Percentiles rank a stretch among this genome's conserved stretches.
Conservation (phyloP, 2,329 filamentous ascomycete genomes). For the Aspergillus fijiensis region DNA sequence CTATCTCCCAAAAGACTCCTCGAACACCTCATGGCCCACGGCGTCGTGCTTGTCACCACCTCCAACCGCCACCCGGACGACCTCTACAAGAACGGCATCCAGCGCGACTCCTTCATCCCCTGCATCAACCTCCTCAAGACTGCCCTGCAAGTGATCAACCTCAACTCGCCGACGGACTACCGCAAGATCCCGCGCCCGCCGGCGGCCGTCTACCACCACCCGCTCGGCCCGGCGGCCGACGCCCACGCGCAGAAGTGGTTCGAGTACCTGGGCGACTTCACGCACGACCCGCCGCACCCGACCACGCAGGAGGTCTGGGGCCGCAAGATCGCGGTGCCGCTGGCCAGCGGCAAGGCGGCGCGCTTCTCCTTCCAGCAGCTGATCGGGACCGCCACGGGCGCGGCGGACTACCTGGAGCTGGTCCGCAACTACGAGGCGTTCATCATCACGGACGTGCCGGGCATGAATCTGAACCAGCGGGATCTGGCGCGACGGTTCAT, state of each 20-base stretch:
- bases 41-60: slow-evolving; percentile 93
- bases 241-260: slow-evolving; percentile 95
- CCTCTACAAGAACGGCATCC: slow-evolving; percentile 96
- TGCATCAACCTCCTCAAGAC: slow-evolving; percentile 90
- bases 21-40: slow-evolving; percentile 89
- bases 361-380: slow-evolving; percentile 92
- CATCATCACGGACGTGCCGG: slow-evolving; percentile 84
- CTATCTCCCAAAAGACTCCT: slow-evolving; percentile 58
- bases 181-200: slow-evolving; percentile 92
- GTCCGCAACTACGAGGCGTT: slow-evolving; percentile 89
- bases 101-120: slow-evolving; percentile 90
- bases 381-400: slow-evolving; percentile 82
- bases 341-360: slow-evolving; percentile 81
- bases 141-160: slow-evolving; percentile 83
- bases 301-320: slow-evolving; percentile 89
- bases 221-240: slow-evolving; percentile 72
- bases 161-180: slow-evolving; percentile 94
- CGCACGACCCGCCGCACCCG: slow-evolving; percentile 70
- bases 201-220: slow-evolving; percentile 90
- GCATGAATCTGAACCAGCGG: slow-evolving; percentile 82
- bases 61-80: slow-evolving; percentile 96
- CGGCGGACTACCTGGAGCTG: slow-evolving; percentile 92
- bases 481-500: slow-evolving; percentile 93
- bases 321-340: slow-evolving; percentile 80
- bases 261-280: slow-evolving; percentile 82